These are phyloP conservation scores for Talaromyces marneffei DNA, from an alignment of 2,329 filamentous ascomycete species.

Conservation along the genomic window DNA sequence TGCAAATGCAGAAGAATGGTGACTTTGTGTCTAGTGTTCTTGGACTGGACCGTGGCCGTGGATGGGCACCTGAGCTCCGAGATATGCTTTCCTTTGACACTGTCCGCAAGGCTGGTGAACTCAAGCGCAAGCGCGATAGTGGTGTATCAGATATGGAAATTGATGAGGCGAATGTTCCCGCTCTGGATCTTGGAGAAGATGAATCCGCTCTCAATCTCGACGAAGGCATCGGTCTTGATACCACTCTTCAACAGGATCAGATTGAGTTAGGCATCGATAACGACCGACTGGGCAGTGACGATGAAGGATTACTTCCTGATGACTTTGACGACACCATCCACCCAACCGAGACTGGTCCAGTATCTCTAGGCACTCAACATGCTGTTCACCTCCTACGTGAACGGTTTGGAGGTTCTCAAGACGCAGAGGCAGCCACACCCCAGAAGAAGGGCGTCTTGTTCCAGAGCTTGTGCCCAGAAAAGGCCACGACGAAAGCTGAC, in stretches of 20 bases:
- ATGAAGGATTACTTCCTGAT: slow-evolving; percentile 47
- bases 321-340: slow-evolving; percentile 78
- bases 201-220: slow-evolving; percentile 49
- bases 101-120: slow-evolving; percentile 67
- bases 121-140: slow-evolving; percentile 91
- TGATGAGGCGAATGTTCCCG: slow-evolving; percentile 58
- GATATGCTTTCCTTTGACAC: slow-evolving; percentile 86
- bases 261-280: slow-evolving; percentile 62
- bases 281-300: slow-evolving; percentile 39
- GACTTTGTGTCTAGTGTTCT: slow-evolving; percentile 85
- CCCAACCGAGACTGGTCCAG: slow-evolving; percentile 75
- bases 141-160: slow-evolving; percentile 76
- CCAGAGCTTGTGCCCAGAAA: slow-evolving; percentile 82
- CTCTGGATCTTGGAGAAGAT: slow-evolving; percentile 58
- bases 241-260: slow-evolving; percentile 49
- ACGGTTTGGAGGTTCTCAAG: slow-evolving; percentile 62
- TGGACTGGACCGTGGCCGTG: slow-evolving; percentile 68
- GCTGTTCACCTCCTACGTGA: slow-evolving; percentile 92
- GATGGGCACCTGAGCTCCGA: slow-evolving; percentile 87
- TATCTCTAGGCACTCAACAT: slow-evolving; percentile 88
- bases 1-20: slow-evolving; percentile 87
- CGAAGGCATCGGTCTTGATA: slow-evolving; percentile 48
- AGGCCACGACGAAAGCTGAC: slow-evolving; percentile 73
- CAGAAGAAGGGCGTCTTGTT: slow-evolving; percentile 79
- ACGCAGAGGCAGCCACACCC: slow-evolving; percentile 63